Base-by-base conservation (phyloP, 2,329 filamentous ascomycete species). In the Aspergillus tamarii region DNA sequence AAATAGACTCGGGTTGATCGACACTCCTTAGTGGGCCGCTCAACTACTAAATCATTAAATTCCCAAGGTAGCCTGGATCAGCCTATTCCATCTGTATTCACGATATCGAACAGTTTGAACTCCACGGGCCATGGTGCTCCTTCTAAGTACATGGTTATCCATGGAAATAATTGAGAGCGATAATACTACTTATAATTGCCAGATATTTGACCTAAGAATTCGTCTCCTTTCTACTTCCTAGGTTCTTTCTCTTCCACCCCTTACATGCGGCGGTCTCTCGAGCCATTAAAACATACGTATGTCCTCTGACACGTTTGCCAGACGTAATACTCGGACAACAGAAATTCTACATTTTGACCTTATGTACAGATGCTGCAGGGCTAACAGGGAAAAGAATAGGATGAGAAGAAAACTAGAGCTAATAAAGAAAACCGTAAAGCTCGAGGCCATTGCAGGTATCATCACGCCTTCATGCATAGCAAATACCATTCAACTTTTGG, bases 381-480 rank as follows among this genome's bases (percentile, higher is more conserved):
- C 52, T 55, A 39, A 39, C n/a, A 19, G 1, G 43, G 45, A 39
- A 41, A 56, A 60, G 43, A 64, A 59, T 52, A 66, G 64, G 58
- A 2, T 10, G n/a, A 19, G 7, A n/a, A n/a, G 59, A 19, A 30
- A 50, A 50, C 10, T 14, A 21, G 12, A 50, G 9, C 30, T 66
- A 63, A 70, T 68, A 64, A 70, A 65, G 62, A 36, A 46, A 46
- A 43, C 30, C 26, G 50, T 61, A 41, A 57, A 66, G 59, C 59
- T 50, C 59, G 52, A 59, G 34, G 53, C 30, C 39, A 43, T 39
- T 50, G 56, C 46, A 59, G 55, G 78, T 76, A 26, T 76, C 76
- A 58, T 74, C 45, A 77, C 63, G 80, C 78, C 55, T 76, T 76
- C 11, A 76, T 80, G 62, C 77, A 80, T 0, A 79, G 59, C 62